Conservation (phyloP, 768 basidiomycete genomes). For the Naganishia onofrii region DNA sequence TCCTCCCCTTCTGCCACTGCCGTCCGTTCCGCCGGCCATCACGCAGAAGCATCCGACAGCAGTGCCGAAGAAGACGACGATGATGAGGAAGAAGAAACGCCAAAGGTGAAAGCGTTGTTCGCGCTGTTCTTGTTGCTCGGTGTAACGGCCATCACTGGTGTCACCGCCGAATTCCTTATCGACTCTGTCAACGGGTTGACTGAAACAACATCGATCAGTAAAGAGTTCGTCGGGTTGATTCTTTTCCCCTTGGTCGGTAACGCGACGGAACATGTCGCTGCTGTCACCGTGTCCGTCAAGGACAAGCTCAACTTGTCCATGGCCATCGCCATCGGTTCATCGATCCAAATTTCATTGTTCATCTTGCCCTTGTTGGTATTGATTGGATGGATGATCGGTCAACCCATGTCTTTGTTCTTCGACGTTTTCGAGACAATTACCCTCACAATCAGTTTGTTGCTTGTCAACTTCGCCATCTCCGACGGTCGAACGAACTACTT, state of each 20-base stretch:
- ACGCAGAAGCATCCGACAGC: background rate
- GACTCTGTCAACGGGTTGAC: conserved; percentile 60
- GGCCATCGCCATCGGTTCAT: conserved; percentile 84
- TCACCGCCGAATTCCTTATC: conserved; percentile 59
- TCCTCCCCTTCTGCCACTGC: background rate
- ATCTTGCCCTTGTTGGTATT: conserved; percentile 62
- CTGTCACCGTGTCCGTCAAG: conserved; percentile 86
- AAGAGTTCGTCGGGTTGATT: conserved; percentile 84
- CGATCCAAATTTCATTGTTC: conserved; percentile 59
- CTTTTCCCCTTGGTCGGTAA: conserved; percentile 86
- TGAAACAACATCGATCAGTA: conserved; percentile 58
- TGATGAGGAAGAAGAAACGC: conserved; percentile 48
- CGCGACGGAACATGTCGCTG: conserved; percentile 86
- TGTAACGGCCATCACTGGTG: conserved; percentile 55
- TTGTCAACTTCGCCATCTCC: conserved; percentile 74
- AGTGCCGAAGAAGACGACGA: conserved; percentile 32
- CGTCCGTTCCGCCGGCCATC: background rate
- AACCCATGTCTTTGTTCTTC: conserved; percentile 65
- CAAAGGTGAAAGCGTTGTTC: conserved; percentile 45
- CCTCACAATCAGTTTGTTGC: conserved; percentile 58
- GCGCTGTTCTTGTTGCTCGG: conserved; percentile 40
- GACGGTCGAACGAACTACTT: conserved; percentile 58
- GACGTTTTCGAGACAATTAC: conserved; percentile 84
- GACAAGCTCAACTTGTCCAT: conserved; percentile 78
- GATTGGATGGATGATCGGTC: conserved; percentile 76